Percentiles rank a stretch among this genome's conserved stretches.
phyloP scores from a whole-genome alignment of 2,329 filamentous ascomycete genomes.

The Drechslera avenae region DNA sequence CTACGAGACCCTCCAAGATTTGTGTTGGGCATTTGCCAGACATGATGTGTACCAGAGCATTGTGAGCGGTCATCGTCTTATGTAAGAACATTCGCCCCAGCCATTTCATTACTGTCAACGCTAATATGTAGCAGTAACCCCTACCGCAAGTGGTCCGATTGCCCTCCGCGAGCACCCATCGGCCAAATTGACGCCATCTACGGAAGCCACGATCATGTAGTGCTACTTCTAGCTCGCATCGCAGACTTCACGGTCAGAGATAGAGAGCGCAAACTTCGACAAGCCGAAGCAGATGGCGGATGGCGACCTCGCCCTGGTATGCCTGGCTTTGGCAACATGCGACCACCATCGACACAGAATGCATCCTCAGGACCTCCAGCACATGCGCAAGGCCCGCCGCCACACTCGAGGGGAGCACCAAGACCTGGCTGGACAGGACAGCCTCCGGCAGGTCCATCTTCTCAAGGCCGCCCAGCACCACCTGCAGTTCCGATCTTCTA shows the following conservation, averaged over 20 bases:
- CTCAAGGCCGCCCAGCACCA: constrained; percentile 25
- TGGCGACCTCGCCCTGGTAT: constrained; percentile 59
- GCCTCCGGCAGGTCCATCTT: constrained; percentile 15
- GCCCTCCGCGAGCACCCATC: constrained; percentile 80
- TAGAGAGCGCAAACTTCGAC: constrained; percentile 74
- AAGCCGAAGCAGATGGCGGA: constrained; percentile 64
- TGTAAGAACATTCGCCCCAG: constrained; percentile 65
- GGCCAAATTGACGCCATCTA: constrained; percentile 80
- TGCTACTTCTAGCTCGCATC: constrained; percentile 79
- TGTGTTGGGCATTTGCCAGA: constrained; percentile 96
- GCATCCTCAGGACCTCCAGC: constrained; percentile 33
- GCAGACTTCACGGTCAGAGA: constrained; percentile 80
- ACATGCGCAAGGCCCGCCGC: constrained; percentile 35
- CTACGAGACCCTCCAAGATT: constrained; percentile 80
- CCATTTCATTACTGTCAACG: neutral
- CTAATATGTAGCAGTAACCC: constrained; percentile 66
- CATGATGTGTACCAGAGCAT: constrained; percentile 93
- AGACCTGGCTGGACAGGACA: constrained; percentile 25
- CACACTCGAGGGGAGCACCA: constrained; percentile 25
- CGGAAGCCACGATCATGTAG: constrained; percentile 85
- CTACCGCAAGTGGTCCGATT: constrained; percentile 81
- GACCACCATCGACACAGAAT: constrained; percentile 39
- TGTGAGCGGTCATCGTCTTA: constrained; percentile 79
- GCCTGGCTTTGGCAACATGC: constrained; percentile 44
- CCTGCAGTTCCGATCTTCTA: constrained; percentile 56